phyloP scores from a whole-genome alignment of 768 basidiomycete genomes.

The Leccinellum luteum region DNA sequence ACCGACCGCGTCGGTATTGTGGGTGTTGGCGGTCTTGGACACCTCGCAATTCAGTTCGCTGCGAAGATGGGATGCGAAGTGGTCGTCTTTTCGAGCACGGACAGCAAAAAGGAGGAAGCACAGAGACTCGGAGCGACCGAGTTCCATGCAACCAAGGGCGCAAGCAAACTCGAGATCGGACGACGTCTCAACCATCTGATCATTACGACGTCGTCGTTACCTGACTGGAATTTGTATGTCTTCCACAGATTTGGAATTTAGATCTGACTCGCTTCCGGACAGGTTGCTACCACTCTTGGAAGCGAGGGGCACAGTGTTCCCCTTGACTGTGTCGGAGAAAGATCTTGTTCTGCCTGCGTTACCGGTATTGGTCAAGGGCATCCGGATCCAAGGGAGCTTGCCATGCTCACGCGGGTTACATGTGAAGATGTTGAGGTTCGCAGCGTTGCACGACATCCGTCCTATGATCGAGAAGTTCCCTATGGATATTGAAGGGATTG shows the following conservation, averaged over 20 bases:
- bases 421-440: constrained; percentile 34
- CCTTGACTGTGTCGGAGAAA: constrained; percentile 23
- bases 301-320: constrained; percentile 22
- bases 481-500: constrained; percentile 30
- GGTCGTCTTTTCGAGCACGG: constrained; percentile 34
- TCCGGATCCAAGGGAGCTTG: constrained; percentile 26
- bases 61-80: constrained; percentile 40
- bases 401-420: constrained; percentile 28
- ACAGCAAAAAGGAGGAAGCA: constrained; percentile 34
- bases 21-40: constrained; percentile 38
- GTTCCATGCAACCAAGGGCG: constrained; percentile 32
- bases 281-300: constrained; percentile 29
- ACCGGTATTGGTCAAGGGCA: constrained; percentile 11
- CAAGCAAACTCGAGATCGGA: constrained; percentile 23
- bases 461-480: constrained; percentile 34
- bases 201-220: constrained; percentile 28
- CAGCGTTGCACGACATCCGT: constrained; percentile 27
- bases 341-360: constrained; percentile 24
- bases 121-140: constrained; percentile 33
- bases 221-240: constrained; percentile 33
- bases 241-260: background rate
- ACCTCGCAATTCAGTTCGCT: constrained; percentile 39
- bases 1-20: constrained; percentile 35
- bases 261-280: background rate
- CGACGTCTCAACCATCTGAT: constrained; percentile 30